A percentile compares a stretch with the other conserved stretches of the same genome.
Evolutionary conservation across 768 basidiomycete species (phyloP).

Genomic region (Tricholomella constricta): DNA sequence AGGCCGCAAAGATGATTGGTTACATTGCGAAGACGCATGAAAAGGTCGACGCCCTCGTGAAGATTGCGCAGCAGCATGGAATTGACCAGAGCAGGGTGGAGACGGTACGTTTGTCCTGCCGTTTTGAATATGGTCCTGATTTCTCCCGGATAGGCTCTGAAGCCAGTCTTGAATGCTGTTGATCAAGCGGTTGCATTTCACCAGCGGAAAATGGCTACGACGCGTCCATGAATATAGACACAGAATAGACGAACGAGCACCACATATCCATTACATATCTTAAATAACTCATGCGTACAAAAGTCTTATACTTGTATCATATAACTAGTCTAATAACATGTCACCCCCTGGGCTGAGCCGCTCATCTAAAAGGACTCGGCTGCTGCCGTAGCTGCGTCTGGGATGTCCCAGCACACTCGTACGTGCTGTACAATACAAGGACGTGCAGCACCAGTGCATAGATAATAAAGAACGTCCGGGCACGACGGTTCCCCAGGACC

Average conservation of each 20-base stretch:
- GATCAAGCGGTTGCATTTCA: constrained; percentile 71
- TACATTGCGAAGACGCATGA: constrained; percentile 80
- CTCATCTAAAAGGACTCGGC: constrained; percentile 52
- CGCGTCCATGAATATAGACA: constrained; percentile 12
- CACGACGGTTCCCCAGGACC: constrained; percentile 86
- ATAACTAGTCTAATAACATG: constrained; percentile 22
- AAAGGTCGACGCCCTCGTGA: constrained; percentile 80
- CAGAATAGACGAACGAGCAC: constrained; percentile 16
- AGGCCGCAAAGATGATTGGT: constrained; percentile 85
- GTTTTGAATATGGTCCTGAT: too few species aligned
- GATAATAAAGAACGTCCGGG: constrained; percentile 85
- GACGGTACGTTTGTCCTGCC: constrained; percentile 47
- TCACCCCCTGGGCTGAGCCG: too few species aligned
- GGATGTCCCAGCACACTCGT: constrained; percentile 65
- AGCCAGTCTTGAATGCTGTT: constrained; percentile 23
- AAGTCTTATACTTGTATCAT: constrained; percentile 27
- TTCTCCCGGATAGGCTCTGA: neutral
- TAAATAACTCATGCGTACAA: constrained; percentile 13
- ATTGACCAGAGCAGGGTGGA: constrained; percentile 65
- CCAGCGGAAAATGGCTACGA: constrained; percentile 37
- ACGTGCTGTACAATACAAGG: constrained; percentile 78
- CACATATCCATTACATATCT: constrained; percentile 16
- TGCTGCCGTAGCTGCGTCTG: constrained; percentile 52
- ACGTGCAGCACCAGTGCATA: constrained; percentile 83
- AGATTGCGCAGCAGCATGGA: constrained; percentile 57